Percentiles rank a stretch among this genome's conserved stretches.
Evolutionary conservation across 2,329 filamentous ascomycete species (phyloP).

Genomic region (Ceratocystis lukuohia): DNA sequence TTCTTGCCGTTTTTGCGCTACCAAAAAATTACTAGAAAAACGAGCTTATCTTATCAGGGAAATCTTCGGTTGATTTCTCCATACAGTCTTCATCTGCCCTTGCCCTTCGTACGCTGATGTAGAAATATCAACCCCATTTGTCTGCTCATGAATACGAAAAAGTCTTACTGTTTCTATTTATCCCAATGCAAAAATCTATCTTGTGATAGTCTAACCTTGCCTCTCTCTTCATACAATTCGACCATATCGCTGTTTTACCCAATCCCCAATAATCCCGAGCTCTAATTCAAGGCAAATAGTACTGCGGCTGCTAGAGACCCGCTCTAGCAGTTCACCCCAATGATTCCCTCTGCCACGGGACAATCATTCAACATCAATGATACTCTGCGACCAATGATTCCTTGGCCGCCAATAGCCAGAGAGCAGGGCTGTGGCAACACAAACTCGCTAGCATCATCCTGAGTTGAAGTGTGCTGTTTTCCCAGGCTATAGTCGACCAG

Average conservation of each 20-base stretch:
- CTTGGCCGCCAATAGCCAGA: slow-evolving; percentile 33
- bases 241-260: background rate
- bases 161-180: background rate
- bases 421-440: slow-evolving; percentile 30
- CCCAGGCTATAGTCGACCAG: slow-evolving; percentile 9
- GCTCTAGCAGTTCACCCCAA: slow-evolving; percentile 32
- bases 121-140: background rate
- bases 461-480: background rate
- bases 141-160: too few species aligned
- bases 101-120: too few species aligned
- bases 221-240: too few species aligned
- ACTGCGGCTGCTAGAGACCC: background rate
- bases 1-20: background rate
- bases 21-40: slow-evolving; percentile 12
- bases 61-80: background rate
- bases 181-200: background rate
- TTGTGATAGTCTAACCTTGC: background rate
- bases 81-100: too few species aligned
- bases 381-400: slow-evolving; percentile 37
- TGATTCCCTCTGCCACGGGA: slow-evolving; percentile 35
- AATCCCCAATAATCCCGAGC: background rate
- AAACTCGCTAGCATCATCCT: background rate
- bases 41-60: slow-evolving; percentile 7
- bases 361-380: slow-evolving; percentile 27
- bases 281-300: background rate